Conservation (phyloP, 306 rosid genomes). For the Rosa lucieae region DNA sequence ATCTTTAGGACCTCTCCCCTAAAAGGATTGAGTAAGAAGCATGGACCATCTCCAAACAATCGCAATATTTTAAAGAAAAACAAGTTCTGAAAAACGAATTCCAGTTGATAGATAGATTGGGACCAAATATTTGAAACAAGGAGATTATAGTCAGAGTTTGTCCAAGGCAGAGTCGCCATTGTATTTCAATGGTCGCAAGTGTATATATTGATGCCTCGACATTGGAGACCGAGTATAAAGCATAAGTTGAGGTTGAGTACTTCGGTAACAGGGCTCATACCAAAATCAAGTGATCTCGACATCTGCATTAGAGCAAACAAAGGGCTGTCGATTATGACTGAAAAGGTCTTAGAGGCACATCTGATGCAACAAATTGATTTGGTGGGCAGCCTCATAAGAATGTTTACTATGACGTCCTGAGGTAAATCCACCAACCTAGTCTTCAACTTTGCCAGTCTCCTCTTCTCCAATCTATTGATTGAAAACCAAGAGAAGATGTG, state of each 20-base stretch:
- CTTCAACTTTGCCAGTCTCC: no score
- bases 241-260: not conserved
- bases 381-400: not conserved
- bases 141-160: not conserved
- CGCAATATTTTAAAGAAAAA: no score
- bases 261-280: not conserved
- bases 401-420: no score
- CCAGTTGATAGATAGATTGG: not conserved
- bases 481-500: no score
- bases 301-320: not conserved
- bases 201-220: not conserved
- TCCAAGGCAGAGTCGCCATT: not conserved
- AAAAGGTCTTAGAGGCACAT: not conserved
- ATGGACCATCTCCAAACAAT: no score
- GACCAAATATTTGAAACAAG: not conserved
- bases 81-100: not conserved
- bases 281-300: not conserved
- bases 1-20: no score
- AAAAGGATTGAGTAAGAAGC: no score
- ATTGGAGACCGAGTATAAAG: not conserved
- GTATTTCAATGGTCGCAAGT: not conserved
- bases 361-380: not conserved
- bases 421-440: no score
- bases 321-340: not conserved
- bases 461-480: no score